A percentile compares a stretch with the other conserved stretches of the same genome.
Conservation (phyloP, 2,329 filamentous ascomycete species). For the Uncinocarpus reesii region DNA sequence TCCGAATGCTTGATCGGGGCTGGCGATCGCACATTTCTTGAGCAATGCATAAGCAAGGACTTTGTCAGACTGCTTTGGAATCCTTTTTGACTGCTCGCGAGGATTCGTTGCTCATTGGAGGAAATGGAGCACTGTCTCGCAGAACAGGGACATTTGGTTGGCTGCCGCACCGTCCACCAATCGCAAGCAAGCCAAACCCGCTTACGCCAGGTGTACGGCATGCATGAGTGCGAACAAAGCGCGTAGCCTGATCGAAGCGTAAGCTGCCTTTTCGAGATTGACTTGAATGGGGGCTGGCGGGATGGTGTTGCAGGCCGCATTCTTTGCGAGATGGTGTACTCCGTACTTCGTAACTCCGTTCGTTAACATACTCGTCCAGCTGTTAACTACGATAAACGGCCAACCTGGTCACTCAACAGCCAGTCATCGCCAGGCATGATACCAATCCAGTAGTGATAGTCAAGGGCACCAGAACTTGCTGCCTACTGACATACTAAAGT, state of each 20-base stretch:
- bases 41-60: background rate
- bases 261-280: background rate
- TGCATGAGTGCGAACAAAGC: background rate
- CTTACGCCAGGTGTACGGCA: background rate
- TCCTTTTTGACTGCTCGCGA: background rate
- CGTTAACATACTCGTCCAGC: too few species aligned
- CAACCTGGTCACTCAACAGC: too few species aligned
- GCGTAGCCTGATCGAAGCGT: background rate
- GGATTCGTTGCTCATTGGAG: background rate
- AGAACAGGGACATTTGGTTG: background rate
- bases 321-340: too few species aligned
- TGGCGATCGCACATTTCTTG: background rate
- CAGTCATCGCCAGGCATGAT: too few species aligned
- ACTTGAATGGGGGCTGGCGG: too few species aligned
- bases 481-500: too few species aligned
- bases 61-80: conserved; percentile 10
- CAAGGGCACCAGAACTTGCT: too few species aligned
- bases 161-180: background rate
- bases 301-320: too few species aligned
- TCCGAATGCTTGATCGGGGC: background rate
- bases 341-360: too few species aligned
- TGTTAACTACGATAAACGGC: too few species aligned
- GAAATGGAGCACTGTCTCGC: background rate
- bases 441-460: too few species aligned
- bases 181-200: background rate